Conservation (phyloP, 345 rosid genomes). For the Salix brachista region DNA sequence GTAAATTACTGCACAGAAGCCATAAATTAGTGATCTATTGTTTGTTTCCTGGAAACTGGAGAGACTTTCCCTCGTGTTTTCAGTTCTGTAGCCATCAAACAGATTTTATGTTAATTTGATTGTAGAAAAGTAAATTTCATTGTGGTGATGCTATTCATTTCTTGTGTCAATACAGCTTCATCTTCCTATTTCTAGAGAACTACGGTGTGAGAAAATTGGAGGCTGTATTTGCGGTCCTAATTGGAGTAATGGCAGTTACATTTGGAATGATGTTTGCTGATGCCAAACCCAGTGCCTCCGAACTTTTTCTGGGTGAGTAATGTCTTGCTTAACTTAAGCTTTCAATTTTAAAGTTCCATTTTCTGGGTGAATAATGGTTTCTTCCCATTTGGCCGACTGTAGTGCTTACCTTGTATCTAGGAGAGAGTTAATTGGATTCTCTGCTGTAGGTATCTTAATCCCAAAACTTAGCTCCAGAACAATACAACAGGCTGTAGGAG, state of each 20-base stretch:
- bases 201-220: conserved; percentile 90
- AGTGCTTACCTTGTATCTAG: not conserved
- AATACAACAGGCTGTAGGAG: conserved; percentile 86
- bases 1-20: not conserved
- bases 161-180: conserved; percentile 53
- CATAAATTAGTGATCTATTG: not conserved
- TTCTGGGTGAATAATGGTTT: not conserved
- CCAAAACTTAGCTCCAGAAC: conserved; percentile 84
- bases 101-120: not conserved
- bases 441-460: conserved; percentile 59
- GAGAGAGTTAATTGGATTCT: not conserved
- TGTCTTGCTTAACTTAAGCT: not conserved
- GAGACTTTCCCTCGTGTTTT: not conserved
- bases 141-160: conserved; percentile 1
- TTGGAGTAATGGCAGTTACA: conserved; percentile 75
- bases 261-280: conserved; percentile 98
- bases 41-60: not conserved
- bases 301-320: conserved; percentile 69
- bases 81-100: not conserved
- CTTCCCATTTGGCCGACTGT: not conserved
- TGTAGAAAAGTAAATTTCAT: not conserved
- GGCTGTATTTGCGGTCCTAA: conserved; percentile 77
- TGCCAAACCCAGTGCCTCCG: conserved; percentile 71
- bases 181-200: conserved; percentile 87
- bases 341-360: not conserved